These are phyloP conservation scores for Ceratobasidium sp. DNA, from an alignment of 1,284 basidiomycete species.

Conservation along the genomic window DNA sequence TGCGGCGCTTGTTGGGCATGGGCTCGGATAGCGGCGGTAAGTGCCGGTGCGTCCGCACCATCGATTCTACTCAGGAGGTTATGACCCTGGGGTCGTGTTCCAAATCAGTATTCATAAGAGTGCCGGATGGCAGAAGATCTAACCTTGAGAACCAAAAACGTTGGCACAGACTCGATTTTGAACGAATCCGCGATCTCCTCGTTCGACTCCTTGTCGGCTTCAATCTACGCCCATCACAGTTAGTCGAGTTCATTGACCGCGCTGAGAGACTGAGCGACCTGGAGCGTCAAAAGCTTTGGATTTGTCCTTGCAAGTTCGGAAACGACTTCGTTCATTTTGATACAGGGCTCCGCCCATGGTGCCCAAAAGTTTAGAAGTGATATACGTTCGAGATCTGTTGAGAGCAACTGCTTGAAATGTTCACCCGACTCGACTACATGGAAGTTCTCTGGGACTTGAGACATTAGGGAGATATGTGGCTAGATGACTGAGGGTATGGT, in stretches of 20 bases:
- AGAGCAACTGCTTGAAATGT: slow-evolving; percentile 80
- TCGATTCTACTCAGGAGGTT: slow-evolving; percentile 82
- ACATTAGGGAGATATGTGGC: background rate
- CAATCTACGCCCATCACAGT: slow-evolving; percentile 68
- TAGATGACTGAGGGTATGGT: slow-evolving; percentile 12
- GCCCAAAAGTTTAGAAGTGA: slow-evolving; percentile 95
- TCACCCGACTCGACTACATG: slow-evolving; percentile 68
- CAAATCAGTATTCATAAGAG: slow-evolving; percentile 7
- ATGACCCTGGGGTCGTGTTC: slow-evolving; percentile 75
- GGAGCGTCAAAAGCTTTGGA: slow-evolving; percentile 26
- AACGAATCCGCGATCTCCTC: slow-evolving; percentile 94
- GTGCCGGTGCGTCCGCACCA: slow-evolving; percentile 81
- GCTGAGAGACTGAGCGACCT: background rate
- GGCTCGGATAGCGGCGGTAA: slow-evolving; percentile 73
- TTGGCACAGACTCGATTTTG: slow-evolving; percentile 90
- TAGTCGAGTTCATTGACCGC: background rate
- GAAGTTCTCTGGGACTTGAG: slow-evolving; percentile 57
- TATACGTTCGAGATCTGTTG: slow-evolving; percentile 76
- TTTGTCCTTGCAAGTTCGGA: slow-evolving; percentile 69
- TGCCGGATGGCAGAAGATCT: slow-evolving; percentile 48
- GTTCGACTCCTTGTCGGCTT: slow-evolving; percentile 82
- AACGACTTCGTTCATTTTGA: slow-evolving; percentile 84
- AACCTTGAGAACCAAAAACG: slow-evolving; percentile 85
- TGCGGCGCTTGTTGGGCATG: slow-evolving; percentile 59
- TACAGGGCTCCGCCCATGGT: slow-evolving; percentile 90